Percentiles rank a stretch among this genome's conserved stretches.
phyloP scores from a whole-genome alignment of 1,284 basidiomycete genomes.

The Cryptococcus sp. region DNA sequence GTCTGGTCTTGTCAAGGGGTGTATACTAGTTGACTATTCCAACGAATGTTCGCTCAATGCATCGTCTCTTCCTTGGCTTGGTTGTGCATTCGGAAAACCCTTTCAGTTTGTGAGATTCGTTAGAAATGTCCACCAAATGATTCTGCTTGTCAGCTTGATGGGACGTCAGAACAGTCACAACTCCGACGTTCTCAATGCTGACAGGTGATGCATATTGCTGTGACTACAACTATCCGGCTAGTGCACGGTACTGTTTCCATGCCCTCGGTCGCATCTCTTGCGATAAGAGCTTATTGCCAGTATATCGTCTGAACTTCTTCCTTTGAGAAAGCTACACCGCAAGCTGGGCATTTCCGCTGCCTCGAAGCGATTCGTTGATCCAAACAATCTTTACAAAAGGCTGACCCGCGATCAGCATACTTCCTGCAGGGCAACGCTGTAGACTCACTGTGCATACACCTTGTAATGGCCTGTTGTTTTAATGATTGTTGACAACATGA shows the following conservation, averaged over 20 bases:
- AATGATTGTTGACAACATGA: constrained; percentile 82
- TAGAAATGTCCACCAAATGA: too few species aligned
- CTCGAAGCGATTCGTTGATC: constrained; percentile 82
- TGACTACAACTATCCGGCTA: too few species aligned
- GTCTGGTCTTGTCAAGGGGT: too few species aligned
- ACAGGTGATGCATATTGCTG: neutral
- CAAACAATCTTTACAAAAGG: constrained; percentile 83
- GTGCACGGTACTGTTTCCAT: too few species aligned
- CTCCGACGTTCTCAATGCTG: neutral
- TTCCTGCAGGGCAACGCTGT: neutral
- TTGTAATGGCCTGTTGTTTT: constrained; percentile 80
- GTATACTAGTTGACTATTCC: too few species aligned
- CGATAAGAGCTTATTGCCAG: constrained; percentile 58
- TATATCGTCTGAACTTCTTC: constrained; percentile 82
- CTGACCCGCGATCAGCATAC: constrained; percentile 44
- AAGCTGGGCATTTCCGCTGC: constrained; percentile 93
- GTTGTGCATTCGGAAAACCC: too few species aligned
- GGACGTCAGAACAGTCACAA: too few species aligned
- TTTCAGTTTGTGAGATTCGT: too few species aligned
- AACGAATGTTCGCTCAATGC: too few species aligned
- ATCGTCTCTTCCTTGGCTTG: too few species aligned
- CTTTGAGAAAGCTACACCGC: constrained; percentile 76
- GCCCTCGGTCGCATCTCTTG: too few species aligned
- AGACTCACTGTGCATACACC: constrained; percentile 87
- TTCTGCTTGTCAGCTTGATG: too few species aligned